phyloP scores from a whole-genome alignment of 1,139 yeast species.

The Candida tropicalis region DNA sequence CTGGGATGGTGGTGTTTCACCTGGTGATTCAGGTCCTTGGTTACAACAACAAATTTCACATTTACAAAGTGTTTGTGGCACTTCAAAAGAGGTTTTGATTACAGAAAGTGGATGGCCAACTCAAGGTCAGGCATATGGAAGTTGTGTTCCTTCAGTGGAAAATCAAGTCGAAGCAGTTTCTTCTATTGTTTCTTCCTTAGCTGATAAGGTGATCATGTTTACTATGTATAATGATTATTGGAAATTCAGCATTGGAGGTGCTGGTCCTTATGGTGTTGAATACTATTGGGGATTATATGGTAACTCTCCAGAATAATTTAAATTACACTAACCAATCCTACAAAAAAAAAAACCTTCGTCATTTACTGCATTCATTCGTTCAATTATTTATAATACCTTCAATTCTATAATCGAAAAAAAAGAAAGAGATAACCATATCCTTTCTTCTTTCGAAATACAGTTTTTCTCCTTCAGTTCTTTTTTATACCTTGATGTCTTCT shows the following conservation, averaged over 20 bases:
- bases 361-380: slow-evolving; percentile 6
- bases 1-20: slow-evolving; percentile 72
- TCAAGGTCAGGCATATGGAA: slow-evolving; percentile 63
- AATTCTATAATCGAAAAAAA: neutral
- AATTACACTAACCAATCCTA: neutral
- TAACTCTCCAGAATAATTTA: slow-evolving; percentile 23
- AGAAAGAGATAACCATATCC: neutral
- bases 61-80: slow-evolving; percentile 68
- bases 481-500: neutral
- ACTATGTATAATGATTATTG: slow-evolving; percentile 77
- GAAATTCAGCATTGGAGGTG: slow-evolving; percentile 49
- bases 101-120: slow-evolving; percentile 88
- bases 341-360: neutral
- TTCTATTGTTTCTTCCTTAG: slow-evolving; percentile 57
- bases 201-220: slow-evolving; percentile 61
- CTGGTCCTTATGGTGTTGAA: slow-evolving; percentile 68
- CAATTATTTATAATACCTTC: slow-evolving; percentile 3
- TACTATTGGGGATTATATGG: slow-evolving; percentile 70
- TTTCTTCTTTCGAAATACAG: neutral
- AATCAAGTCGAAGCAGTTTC: slow-evolving; percentile 65
- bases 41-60: slow-evolving; percentile 64
- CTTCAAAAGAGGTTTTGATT: slow-evolving; percentile 57
- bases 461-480: neutral
- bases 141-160: slow-evolving; percentile 66
- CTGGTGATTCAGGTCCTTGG: slow-evolving; percentile 73